phyloP scores from a whole-genome alignment of 2,329 filamentous ascomycete species.

The Alternaria triticimaculans region DNA sequence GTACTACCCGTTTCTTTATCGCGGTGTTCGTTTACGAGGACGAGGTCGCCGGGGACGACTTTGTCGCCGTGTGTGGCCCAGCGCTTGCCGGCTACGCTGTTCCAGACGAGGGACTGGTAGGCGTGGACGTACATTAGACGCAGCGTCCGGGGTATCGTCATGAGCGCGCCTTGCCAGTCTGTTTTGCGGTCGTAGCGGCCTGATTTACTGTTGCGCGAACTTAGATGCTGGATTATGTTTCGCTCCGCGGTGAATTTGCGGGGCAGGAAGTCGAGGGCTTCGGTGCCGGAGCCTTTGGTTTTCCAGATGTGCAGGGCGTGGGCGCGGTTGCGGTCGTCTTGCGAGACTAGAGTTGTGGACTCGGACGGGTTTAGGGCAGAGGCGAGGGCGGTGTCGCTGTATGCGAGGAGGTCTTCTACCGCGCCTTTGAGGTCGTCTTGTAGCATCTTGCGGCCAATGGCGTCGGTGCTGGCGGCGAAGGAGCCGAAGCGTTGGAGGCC shows the following conservation, averaged over 20 bases:
- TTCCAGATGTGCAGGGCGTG: constrained; percentile 78
- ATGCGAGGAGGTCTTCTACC: constrained; percentile 77
- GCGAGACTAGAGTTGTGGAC: constrained; percentile 60
- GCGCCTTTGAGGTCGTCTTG: constrained; percentile 81
- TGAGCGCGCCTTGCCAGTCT: constrained; percentile 83
- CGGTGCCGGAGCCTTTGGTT: constrained; percentile 63
- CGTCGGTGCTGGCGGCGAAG: constrained; percentile 83
- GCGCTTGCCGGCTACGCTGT: constrained; percentile 79
- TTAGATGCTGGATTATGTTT: constrained; percentile 78
- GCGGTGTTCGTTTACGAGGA: constrained; percentile 68
- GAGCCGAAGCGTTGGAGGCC: constrained; percentile 97
- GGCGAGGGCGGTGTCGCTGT: constrained; percentile 68
- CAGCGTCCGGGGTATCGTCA: constrained; percentile 79
- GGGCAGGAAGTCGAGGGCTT: constrained; percentile 74
- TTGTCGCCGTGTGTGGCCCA: constrained; percentile 76
- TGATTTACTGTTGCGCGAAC: constrained; percentile 50
- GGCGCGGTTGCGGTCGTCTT: constrained; percentile 81
- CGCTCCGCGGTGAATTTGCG: constrained; percentile 81
- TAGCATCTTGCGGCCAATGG: constrained; percentile 83
- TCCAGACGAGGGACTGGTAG: constrained; percentile 96
- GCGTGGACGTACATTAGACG: constrained; percentile 96
- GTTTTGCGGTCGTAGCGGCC: constrained; percentile 59
- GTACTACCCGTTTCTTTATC: constrained; percentile 49
- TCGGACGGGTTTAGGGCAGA: constrained; percentile 52
- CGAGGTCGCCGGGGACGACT: constrained; percentile 85